Base-by-base conservation (phyloP, 177 flowering plant genomes). In the Vitis hybrid region DNA sequence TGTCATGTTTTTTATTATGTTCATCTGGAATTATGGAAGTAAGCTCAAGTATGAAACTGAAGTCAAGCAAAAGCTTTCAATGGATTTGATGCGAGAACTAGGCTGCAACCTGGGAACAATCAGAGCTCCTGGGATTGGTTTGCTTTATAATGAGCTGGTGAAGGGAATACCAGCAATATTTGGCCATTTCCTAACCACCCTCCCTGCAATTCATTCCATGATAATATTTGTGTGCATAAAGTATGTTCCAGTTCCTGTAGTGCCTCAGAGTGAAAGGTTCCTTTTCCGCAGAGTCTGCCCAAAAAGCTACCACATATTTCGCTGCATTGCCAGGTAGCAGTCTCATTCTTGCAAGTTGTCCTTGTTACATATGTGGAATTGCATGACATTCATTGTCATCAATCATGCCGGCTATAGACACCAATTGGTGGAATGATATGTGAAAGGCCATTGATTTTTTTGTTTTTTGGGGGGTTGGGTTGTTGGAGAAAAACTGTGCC, bases 201-300 rank as follows among this genome's bases (percentile, higher is more conserved):
- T 95, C 55, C 99, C 99, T 9, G 99, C 98, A 54, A 83, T 95
- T 71, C 99, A 95, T 73, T 93, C 99, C 18, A 95, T 95, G 99
- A 80, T 95, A 55, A 95, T 93, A 71, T 91, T 95, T 80, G 99
- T 95, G n/a, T 87, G 96, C 75, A 91, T 95, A 67, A 95, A 95
- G 83, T 95, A 95, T 76, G 97, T 95, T 64, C 99, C 98, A 64
- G 96, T 95, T 68, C 92, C 99, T 64, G 86, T 89, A 19, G 99
- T 95, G 60, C 98, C 96, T 67, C 99, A 95, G 81, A 81, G 84
- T 79, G 99, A 95, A 75, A 82, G 98, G 74, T 93, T 95, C 82
- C 91, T 95, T 60, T 95, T 95, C 77, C 87, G 98, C 56, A 84
- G 97, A 24, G 97, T 90, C 72, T 91, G 97, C 78, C 85, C 90